Conservation (phyloP, 495 filamentous ascomycete genomes). For the Penicillium samsonianum region DNA sequence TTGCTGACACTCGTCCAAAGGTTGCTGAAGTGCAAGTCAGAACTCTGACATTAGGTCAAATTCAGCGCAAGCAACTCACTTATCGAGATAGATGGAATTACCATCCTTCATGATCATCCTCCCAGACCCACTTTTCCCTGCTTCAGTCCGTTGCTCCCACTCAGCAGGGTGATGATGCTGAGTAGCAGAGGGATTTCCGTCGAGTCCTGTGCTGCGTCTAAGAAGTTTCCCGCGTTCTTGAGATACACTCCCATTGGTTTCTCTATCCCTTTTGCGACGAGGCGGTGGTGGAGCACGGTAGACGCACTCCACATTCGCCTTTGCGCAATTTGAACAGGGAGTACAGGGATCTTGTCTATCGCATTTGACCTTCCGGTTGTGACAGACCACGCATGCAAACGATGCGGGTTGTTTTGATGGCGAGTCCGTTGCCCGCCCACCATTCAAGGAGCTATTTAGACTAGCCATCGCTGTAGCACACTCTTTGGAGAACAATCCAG, state of each 20-base stretch:
- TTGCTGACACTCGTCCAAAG: conserved; percentile 55
- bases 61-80: conserved; percentile 21
- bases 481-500: not conserved
- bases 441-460: not conserved
- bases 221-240: conserved; percentile 16
- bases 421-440: conserved; percentile 1
- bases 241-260: conserved; percentile 47
- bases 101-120: conserved; percentile 40
- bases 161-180: not conserved
- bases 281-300: conserved; percentile 60
- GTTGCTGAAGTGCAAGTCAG: conserved; percentile 29
- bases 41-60: not conserved
- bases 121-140: conserved; percentile 20
- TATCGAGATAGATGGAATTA: conserved; percentile 52
- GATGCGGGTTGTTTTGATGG: conserved; percentile 19
- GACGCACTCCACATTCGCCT: conserved; percentile 58
- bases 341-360: conserved; percentile 65
- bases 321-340: conserved; percentile 66
- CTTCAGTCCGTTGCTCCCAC: conserved; percentile 2
- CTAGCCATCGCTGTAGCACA: not conserved
- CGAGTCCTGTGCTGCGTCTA: not conserved
- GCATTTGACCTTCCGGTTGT: conserved; percentile 68
- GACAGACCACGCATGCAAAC: conserved; percentile 65
- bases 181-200: not conserved
- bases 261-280: conserved; percentile 57